phyloP scores from a whole-genome alignment of 176 grass and related monocot genomes.

The Paspalum vaginatum region DNA sequence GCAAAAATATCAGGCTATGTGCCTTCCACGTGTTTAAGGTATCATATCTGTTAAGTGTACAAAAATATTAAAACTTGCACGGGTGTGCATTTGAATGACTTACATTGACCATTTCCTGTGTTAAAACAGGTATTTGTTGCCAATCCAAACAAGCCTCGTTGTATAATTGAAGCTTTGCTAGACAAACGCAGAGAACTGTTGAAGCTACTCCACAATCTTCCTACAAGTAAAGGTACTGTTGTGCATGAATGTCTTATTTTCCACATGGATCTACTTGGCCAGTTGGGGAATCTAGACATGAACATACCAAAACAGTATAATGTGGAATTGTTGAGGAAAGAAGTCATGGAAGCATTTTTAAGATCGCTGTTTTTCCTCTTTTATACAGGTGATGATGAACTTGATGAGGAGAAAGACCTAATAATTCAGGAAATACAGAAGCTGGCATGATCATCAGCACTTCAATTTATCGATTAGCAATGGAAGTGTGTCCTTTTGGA shows the following conservation, averaged over 20 bases:
- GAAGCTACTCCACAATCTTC: constrained; percentile 80
- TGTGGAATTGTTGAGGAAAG: neutral
- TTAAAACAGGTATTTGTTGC: constrained; percentile 89
- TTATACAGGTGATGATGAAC: constrained; percentile 75
- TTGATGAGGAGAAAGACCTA: constrained; percentile 69
- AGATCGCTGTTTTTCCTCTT: neutral
- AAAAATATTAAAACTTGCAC: neutral
- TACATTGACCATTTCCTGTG: constrained; percentile 4
- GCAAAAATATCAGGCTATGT: constrained; percentile 98
- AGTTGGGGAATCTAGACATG: neutral
- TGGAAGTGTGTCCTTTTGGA: neutral
- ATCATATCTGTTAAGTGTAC: constrained; percentile 13
- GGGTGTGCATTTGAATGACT: neutral
- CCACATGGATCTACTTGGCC: neutral
- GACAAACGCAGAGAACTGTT: constrained; percentile 79
- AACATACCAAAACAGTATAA: neutral
- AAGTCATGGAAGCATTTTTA: neutral
- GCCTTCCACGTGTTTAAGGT: constrained; percentile 98
- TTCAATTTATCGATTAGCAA: neutral
- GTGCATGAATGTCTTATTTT: neutral
- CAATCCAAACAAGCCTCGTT: constrained; percentile 88
- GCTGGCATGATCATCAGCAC: constrained; percentile 38
- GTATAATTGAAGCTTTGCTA: constrained; percentile 68
- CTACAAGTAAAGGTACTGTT: constrained; percentile 71
- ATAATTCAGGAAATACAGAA: constrained; percentile 68